Evolutionary conservation across 257 asterid species (phyloP), one percentile per base, ranked within the genome.

Genomic region (Solanum pinnatisectum): DNA sequence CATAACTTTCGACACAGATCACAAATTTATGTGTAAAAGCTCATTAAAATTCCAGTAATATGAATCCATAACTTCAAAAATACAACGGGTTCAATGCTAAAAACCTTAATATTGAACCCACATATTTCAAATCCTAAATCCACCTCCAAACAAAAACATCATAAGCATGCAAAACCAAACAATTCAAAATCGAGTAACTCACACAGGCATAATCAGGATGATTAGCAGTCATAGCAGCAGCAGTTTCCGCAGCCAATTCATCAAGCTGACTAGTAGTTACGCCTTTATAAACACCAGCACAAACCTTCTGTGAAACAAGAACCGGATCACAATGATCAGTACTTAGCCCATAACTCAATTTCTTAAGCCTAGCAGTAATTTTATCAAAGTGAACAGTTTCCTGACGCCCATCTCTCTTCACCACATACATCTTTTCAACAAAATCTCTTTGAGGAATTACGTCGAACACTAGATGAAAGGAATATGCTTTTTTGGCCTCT

Each of bases 181-280:
- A 13, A 30, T n/a, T 40, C 37, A 35, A 72, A 40, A 87, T 25
- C 36, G 46, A 6, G 30, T 16, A 87, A 95, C 98, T 90, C 84
- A 97, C 99, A 11, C 94, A 97, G 67, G 99, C 99, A 87, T 97
- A 97, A 90, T 97, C 99, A 15, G 99, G 98, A 78, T 97, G 99
- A 52, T 94, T 94, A 2, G 99, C 93, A n/a, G 99, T 96, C 98
- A 97, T 77, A 63, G 98, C 99, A 0, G 99, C 99, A 1, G 99
- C 94, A 3, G 99, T 97, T 92, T 97, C 99, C 4, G 99, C 99
- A 30, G 99, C 99, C 94, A 97, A 90, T 67, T 95, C 99, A 89
- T 96, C 99, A 88, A 97, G 97, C 94, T 95, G 98, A 88, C 98
- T 97, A 11, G 99, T 97, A 73, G 99, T 96, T 27, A 97, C 98